phyloP scores from a whole-genome alignment of 2,329 filamentous ascomycete species.

The Epichloe festucae region DNA sequence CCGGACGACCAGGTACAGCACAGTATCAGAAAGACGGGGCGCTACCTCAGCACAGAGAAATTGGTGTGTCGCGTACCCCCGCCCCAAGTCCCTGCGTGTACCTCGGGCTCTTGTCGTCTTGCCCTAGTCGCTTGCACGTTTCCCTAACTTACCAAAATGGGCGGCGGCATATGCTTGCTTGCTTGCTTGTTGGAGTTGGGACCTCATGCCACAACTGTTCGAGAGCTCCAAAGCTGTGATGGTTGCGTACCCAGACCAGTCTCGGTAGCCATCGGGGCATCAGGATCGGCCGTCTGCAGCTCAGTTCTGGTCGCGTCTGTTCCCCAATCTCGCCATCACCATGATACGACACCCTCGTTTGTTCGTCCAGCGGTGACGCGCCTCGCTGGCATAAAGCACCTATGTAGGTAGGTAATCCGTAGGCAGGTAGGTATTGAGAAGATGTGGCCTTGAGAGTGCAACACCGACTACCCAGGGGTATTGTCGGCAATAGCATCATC shows the following conservation, averaged over 20 bases:
- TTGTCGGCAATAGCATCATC: too few species aligned
- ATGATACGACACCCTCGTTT: background rate
- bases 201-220: too few species aligned
- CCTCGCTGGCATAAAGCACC: too few species aligned
- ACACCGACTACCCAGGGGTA: too few species aligned
- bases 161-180: too few species aligned
- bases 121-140: background rate
- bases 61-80: conserved; percentile 25
- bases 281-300: background rate
- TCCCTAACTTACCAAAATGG: too few species aligned
- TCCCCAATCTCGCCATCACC: background rate
- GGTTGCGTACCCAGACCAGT: background rate
- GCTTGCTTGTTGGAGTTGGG: too few species aligned
- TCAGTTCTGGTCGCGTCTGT: background rate
- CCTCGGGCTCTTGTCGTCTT: too few species aligned
- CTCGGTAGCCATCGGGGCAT: background rate
- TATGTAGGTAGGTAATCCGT: too few species aligned
- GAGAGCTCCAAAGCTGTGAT: background rate
- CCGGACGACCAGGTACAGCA: conserved; percentile 20
- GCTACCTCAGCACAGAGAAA: conserved; percentile 20
- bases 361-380: too few species aligned
- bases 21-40: conserved; percentile 22
- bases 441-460: too few species aligned
- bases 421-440: too few species aligned
- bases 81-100: conserved; percentile 22